Conservation (phyloP, 768 basidiomycete genomes). For the Suillus cothurnatus region DNA sequence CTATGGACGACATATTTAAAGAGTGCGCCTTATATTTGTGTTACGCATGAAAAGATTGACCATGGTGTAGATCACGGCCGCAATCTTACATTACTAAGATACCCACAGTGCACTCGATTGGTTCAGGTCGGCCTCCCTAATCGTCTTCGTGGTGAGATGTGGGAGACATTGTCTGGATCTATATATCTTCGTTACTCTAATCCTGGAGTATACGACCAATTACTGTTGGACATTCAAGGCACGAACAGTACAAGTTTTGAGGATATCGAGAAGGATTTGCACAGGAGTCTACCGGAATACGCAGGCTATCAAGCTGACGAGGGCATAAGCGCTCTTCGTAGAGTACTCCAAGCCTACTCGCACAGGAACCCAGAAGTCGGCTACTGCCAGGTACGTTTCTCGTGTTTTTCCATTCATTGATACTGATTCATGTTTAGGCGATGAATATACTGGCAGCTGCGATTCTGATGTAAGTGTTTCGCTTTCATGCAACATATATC, state of each 20-base stretch:
- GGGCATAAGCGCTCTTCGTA: slow-evolving; percentile 80
- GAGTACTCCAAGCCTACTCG: slow-evolving; percentile 94
- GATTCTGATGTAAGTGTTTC: slow-evolving; percentile 74
- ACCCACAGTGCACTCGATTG: slow-evolving; percentile 95
- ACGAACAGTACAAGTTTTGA: slow-evolving; percentile 88
- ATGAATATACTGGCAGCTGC: slow-evolving; percentile 98
- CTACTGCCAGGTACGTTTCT: slow-evolving; percentile 78
- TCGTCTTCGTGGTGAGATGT: slow-evolving; percentile 92
- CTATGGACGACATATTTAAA: slow-evolving; percentile 90
- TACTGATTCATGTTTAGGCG: slow-evolving; percentile 50
- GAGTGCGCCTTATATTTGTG: slow-evolving; percentile 46
- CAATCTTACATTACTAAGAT: slow-evolving; percentile 92
- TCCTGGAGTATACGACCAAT: slow-evolving; percentile 76
- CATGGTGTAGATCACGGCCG: slow-evolving; percentile 76
- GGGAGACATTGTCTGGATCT: slow-evolving; percentile 96
- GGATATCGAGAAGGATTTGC: slow-evolving; percentile 98
- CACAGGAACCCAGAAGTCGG: slow-evolving; percentile 93
- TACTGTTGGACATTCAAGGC: slow-evolving; percentile 78
- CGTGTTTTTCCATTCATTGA: background rate
- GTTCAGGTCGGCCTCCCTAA: slow-evolving; percentile 97
- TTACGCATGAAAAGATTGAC: slow-evolving; percentile 14
- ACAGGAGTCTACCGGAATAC: slow-evolving; percentile 95
- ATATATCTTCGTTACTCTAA: slow-evolving; percentile 87
- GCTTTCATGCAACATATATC: slow-evolving; percentile 1
- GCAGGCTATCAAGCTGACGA: slow-evolving; percentile 91